phyloP scores from a whole-genome alignment of 768 basidiomycete species.

The Boletus patriciae region DNA sequence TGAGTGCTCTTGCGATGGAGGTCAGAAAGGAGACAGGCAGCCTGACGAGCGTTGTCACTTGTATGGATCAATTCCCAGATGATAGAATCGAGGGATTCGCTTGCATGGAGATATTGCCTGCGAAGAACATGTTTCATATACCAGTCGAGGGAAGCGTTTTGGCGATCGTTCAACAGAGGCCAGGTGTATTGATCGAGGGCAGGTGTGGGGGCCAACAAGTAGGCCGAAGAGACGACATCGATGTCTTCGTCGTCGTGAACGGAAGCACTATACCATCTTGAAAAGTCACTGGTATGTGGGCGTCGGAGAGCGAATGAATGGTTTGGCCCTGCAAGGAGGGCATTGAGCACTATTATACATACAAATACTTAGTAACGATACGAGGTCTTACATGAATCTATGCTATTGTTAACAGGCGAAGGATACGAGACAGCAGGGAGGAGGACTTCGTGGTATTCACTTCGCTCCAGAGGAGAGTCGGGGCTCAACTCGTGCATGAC shows the following conservation, averaged over 20 bases:
- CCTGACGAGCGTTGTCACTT: slow-evolving; percentile 50
- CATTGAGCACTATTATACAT: slow-evolving; percentile 68
- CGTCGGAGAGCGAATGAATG: slow-evolving; percentile 27
- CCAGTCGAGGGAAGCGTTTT: slow-evolving; percentile 31
- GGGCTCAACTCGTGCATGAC: slow-evolving; percentile 33
- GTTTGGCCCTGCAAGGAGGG: slow-evolving; percentile 51
- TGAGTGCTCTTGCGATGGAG: slow-evolving; percentile 45
- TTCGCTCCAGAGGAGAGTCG: slow-evolving; percentile 34
- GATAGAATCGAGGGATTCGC: slow-evolving; percentile 43
- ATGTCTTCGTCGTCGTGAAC: slow-evolving; percentile 18
- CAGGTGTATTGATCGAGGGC: slow-evolving; percentile 14
- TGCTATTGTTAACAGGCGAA: slow-evolving; percentile 48
- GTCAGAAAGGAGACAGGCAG: slow-evolving; percentile 62
- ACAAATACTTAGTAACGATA: slow-evolving; percentile 68
- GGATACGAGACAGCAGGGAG: slow-evolving; percentile 31
- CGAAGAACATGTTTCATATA: slow-evolving; percentile 65
- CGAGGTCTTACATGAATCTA: slow-evolving; percentile 74
- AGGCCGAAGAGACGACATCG: slow-evolving; percentile 25
- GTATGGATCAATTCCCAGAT: slow-evolving; percentile 53
- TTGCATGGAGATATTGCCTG: slow-evolving; percentile 71
- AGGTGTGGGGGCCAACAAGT: slow-evolving; percentile 7
- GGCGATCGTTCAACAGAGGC: slow-evolving; percentile 15
- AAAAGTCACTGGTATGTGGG: slow-evolving; percentile 31
- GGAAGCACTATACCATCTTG: slow-evolving; percentile 16
- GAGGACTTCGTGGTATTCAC: slow-evolving; percentile 31